Evolutionary conservation across 2,329 filamentous ascomycete genomes (phyloP).

Genomic region (Pseudovirgaria hyperparasitica): DNA sequence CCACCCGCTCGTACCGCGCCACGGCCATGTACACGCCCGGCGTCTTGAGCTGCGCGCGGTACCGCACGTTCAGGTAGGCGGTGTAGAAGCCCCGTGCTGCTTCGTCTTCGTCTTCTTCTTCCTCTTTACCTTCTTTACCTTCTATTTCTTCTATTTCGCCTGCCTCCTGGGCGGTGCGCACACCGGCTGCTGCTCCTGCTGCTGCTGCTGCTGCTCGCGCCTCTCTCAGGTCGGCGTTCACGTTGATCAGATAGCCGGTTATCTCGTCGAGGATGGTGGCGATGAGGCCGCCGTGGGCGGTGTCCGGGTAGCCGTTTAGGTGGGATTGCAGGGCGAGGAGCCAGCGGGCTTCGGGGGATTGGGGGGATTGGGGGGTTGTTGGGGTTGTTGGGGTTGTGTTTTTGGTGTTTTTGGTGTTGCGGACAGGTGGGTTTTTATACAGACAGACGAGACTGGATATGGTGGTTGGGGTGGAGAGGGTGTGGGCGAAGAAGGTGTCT

Average conservation of each 20-base stretch:
- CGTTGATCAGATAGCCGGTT: conserved; percentile 33
- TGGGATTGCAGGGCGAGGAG: conserved; percentile 29
- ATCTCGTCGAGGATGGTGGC: conserved; percentile 41
- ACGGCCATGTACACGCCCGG: conserved; percentile 31
- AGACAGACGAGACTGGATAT: conserved; percentile 23
- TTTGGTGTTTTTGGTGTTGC: too few relatives aligned
- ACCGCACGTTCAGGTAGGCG: conserved; percentile 39
- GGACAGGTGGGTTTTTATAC: conserved; percentile 1
- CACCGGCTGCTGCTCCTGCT: conserved; percentile 3
- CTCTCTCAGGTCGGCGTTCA: conserved; percentile 19
- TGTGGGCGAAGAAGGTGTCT: conserved; percentile 35
- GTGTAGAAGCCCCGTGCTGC: too few relatives aligned
- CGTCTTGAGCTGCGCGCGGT: conserved; percentile 35
- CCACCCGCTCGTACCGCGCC: conserved; percentile 24
- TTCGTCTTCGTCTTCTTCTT: too few relatives aligned
- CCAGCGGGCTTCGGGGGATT: conserved; percentile 14
- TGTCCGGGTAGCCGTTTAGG: conserved; percentile 36
- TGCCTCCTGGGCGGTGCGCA: conserved; percentile 10
- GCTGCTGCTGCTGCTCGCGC: background rate
- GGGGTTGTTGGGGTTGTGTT: background rate
- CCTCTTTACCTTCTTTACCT: too few relatives aligned
- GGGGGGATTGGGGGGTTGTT: conserved; percentile 1
- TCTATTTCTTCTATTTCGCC: conserved; percentile 13
- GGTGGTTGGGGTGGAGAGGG: conserved; percentile 33
- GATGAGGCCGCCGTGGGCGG: conserved; percentile 44